Evolutionary conservation across 345 rosid species (phyloP).

Genomic region (Garcia nutans): DNA sequence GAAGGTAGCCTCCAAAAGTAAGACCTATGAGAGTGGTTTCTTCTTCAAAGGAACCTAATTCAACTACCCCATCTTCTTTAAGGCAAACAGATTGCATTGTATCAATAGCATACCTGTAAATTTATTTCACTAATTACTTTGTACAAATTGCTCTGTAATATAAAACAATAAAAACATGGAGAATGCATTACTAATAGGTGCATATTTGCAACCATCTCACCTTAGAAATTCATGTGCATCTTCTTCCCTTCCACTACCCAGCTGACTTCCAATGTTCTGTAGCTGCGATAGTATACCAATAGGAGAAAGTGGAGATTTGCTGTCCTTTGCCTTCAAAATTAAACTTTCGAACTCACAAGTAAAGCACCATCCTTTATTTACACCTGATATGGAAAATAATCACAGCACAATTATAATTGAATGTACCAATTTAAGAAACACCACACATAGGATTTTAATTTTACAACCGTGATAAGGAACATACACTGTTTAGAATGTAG

Average conservation of each 20-base stretch:
- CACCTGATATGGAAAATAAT: constrained; percentile 49
- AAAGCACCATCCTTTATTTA: constrained; percentile 77
- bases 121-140: constrained; percentile 12
- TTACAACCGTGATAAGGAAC: constrained; percentile 26
- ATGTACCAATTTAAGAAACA: constrained; percentile 14
- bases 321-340: constrained; percentile 68
- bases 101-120: constrained; percentile 77
- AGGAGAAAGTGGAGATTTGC: constrained; percentile 72
- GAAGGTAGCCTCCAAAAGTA: constrained; percentile 96
- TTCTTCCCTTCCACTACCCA: constrained; percentile 87
- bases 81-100: constrained; percentile 91
- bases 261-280: constrained; percentile 65
- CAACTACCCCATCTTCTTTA: constrained; percentile 49
- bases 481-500: constrained; percentile 79
- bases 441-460: constrained; percentile 13
- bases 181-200: background rate
- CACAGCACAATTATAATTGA: constrained; percentile 6
- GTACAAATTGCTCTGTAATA: background rate
- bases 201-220: constrained; percentile 32
- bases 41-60: constrained; percentile 49
- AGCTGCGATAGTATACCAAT: constrained; percentile 64
- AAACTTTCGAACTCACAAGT: constrained; percentile 81
- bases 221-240: constrained; percentile 99
- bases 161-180: constrained; percentile 9
- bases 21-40: constrained; percentile 82